phyloP scores from a whole-genome alignment of 345 rosid species.

The Murraya paniculata region DNA sequence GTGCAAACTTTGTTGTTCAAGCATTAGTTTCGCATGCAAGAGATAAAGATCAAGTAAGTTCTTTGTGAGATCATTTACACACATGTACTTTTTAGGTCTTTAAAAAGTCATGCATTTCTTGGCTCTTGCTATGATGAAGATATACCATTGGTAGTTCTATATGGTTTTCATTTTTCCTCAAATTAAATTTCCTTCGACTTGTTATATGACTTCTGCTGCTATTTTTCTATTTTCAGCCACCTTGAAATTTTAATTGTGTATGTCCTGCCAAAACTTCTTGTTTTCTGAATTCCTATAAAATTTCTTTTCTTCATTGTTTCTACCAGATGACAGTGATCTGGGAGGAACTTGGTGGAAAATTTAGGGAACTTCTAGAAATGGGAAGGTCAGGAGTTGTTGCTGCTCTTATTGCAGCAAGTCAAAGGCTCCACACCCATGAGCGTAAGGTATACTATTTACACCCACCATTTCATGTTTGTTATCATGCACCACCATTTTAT shows the following conservation, averaged over 20 bases:
- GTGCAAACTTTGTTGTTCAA: conserved; percentile 92
- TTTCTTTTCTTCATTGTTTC: conserved; percentile 15
- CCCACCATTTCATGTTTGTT: conserved; percentile 3
- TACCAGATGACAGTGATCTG: conserved; percentile 68
- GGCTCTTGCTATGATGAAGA: not conserved
- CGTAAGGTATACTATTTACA: conserved; percentile 44
- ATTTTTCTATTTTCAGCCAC: not conserved
- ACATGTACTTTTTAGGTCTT: not conserved
- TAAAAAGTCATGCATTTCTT: not conserved
- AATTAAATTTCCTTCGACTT: not conserved
- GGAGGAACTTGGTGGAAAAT: conserved; percentile 76
- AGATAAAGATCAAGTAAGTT: conserved; percentile 62
- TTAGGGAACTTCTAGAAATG: conserved; percentile 76
- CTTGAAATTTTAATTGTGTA: not conserved
- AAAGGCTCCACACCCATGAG: conserved; percentile 66
- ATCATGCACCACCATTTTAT: not conserved
- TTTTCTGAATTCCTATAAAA: conserved; percentile 3
- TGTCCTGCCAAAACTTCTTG: not conserved
- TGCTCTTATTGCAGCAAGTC: conserved; percentile 66
- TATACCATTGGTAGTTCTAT: not conserved
- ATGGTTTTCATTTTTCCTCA: not conserved
- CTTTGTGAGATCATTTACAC: not conserved
- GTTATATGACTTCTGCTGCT: not conserved
- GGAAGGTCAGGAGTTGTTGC: conserved; percentile 91
- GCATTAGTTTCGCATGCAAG: conserved; percentile 73